Evolutionary conservation across 106 monocot genomes (phyloP), one percentile per base, ranked within the genome.

Genomic region (Dendrobium huoshanense): DNA sequence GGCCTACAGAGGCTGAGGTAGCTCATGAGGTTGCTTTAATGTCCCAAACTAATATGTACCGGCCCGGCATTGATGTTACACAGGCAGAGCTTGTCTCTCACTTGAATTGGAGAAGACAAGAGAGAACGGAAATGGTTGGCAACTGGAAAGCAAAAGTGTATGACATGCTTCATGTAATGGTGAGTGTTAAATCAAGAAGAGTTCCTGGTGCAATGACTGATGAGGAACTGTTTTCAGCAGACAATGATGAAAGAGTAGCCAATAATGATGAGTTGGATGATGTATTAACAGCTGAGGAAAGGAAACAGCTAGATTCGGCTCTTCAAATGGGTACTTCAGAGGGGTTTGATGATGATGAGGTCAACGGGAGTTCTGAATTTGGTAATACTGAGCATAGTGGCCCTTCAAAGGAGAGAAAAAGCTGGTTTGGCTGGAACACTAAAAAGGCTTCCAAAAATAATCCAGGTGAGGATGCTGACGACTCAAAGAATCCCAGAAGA

Each of bases 171-270:
- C 87, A 99, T 79, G 98, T 99, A 4, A 85, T 87, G 59, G 98
- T 99, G 25, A 99, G 92, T 73, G 91, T 99, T 25, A 99, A 99
- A 78, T 95, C 98, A 7, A 91, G 98, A 47, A 88, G 91, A 67
- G 98, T 95, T 79, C 98, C 98, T 18, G 95, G 95, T 64, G 95
- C 95, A 10, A 91, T 98, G 98, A 91, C 93, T 1, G 92, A 99
- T 79, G 98, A 99, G 45, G 98, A 99, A 79, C 76, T 99, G 2
- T 93, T 95, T 79, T 84, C 92, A 19, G 79, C 77, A 65, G 91
- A 93, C 15, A 87, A 77, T 41, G 92, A 88, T 55, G 94, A 88
- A 75, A 86, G 75, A 81, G 43, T 75, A 59, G 83, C 85, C 6
- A 89, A 85, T 80, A 79, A 77, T 68, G 80, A 87, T 41, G 92